phyloP scores from a whole-genome alignment of 352 stramenopile species.

The Globisporangium splendens region DNA sequence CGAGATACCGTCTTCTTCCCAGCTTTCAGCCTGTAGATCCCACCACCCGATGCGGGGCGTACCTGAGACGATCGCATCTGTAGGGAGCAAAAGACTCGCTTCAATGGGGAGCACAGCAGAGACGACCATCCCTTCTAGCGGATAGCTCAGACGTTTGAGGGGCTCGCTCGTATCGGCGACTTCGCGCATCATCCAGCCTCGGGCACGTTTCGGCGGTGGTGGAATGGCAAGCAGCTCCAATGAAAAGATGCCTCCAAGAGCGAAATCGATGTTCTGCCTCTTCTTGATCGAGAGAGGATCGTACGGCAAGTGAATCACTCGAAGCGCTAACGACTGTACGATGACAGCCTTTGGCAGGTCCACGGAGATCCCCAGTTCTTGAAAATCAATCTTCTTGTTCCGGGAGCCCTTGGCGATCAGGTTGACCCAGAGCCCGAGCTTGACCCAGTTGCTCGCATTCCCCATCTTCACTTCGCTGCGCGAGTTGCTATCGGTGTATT shows the following conservation, averaged over 20 bases:
- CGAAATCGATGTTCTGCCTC: conserved; percentile 33
- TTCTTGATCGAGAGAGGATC: conserved; percentile 34
- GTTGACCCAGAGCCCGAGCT: conserved; percentile 73
- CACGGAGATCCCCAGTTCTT: conserved; percentile 53
- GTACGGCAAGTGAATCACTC: conserved; percentile 59
- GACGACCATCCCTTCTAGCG: conserved; percentile 66
- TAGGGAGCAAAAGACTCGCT: conserved; percentile 43
- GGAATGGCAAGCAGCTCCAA: conserved; percentile 71
- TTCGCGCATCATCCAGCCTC: conserved; percentile 77
- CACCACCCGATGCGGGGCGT: conserved; percentile 66
- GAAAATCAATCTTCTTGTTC: conserved; percentile 77
- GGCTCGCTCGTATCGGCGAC: conserved; percentile 40
- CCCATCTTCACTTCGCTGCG: conserved; percentile 69
- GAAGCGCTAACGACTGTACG: conserved; percentile 70
- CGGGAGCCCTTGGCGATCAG: conserved; percentile 67
- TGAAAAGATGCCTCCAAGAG: conserved; percentile 58
- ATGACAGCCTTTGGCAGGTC: conserved; percentile 80
- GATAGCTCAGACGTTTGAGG: conserved; percentile 66
- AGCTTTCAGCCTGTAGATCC: conserved; percentile 41
- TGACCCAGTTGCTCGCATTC: conserved; percentile 37
- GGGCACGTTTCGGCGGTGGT: conserved; percentile 57
- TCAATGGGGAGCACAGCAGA: conserved; percentile 69
- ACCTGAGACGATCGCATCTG: conserved; percentile 45
- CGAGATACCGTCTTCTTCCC: conserved; percentile 76
- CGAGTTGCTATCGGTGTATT: conserved; percentile 55